phyloP scores from a whole-genome alignment of 768 basidiomycete genomes.

The Imleria badia region DNA sequence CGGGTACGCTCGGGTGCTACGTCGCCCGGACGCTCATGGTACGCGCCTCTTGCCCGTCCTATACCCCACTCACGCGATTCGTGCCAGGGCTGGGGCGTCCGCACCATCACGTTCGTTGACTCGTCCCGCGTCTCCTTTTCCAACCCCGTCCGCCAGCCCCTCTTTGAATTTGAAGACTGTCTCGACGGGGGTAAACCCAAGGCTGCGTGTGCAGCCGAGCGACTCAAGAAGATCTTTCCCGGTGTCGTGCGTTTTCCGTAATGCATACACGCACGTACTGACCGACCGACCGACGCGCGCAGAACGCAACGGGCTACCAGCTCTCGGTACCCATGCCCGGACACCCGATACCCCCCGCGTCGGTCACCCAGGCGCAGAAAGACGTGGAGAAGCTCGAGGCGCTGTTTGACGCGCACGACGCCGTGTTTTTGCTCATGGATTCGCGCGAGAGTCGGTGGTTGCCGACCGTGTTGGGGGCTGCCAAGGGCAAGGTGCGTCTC shows the following conservation, averaged over 20 bases:
- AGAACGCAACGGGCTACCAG: constrained; percentile 81
- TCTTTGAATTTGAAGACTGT: constrained; percentile 95
- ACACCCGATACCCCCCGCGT: constrained; percentile 74
- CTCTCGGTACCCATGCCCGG: constrained; percentile 97
- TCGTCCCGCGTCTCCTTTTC: constrained; percentile 92
- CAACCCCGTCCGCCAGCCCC: constrained; percentile 95
- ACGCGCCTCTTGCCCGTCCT: neutral
- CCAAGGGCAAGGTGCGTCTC: constrained; percentile 77
- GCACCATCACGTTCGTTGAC: constrained; percentile 91
- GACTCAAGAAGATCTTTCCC: constrained; percentile 86
- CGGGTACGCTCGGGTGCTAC: constrained; percentile 96
- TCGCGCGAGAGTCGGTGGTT: constrained; percentile 98
- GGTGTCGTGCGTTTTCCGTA: constrained; percentile 70
- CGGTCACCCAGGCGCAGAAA: constrained; percentile 55
- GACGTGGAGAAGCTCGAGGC: constrained; percentile 73
- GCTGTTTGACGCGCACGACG: constrained; percentile 85
- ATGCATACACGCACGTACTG: neutral
- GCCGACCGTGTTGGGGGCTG: constrained; percentile 83
- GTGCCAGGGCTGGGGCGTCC: constrained; percentile 89
- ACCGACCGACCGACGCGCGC: neutral
- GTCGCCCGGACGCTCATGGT: constrained; percentile 90
- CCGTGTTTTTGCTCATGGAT: constrained; percentile 93
- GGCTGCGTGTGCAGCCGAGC: constrained; percentile 84
- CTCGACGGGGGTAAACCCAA: constrained; percentile 92
- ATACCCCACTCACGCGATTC: neutral